A percentile compares a stretch with the other conserved stretches of the same genome.
Conservation (phyloP, 2,329 filamentous ascomycete species). For the Apiospora saccharicola region DNA sequence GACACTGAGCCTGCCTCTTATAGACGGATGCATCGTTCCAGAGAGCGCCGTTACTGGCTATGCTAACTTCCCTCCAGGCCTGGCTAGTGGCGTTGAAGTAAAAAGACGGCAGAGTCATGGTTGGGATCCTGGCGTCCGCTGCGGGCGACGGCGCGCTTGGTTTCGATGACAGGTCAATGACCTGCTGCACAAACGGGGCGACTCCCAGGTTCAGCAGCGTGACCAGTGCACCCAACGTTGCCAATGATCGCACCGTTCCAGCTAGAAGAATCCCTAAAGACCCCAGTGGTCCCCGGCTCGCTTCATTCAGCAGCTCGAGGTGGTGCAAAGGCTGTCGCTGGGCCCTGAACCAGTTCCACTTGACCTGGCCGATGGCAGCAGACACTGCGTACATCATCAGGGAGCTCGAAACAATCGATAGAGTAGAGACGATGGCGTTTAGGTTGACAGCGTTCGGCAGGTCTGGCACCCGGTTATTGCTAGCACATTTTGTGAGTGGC, state of each 20-base stretch:
- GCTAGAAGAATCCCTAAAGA: not conserved
- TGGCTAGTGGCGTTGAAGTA: not conserved
- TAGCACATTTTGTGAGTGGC: not conserved
- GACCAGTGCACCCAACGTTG: not conserved
- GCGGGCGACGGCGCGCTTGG: not conserved
- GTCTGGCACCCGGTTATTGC: not conserved
- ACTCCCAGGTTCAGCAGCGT: not conserved
- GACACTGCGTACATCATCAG: slow-evolving; percentile 24
- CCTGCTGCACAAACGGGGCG: slow-evolving; percentile 25
- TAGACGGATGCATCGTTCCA: slow-evolving; percentile 5
- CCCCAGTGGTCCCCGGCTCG: slow-evolving; percentile 10
- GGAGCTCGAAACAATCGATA: slow-evolving; percentile 16
- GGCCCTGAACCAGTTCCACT: slow-evolving; percentile 26
- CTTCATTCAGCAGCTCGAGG: slow-evolving; percentile 21
- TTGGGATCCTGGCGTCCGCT: not conserved
- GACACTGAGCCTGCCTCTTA: slow-evolving; percentile 13
- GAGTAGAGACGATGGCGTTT: slow-evolving; percentile 15
- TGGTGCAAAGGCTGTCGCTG: slow-evolving; percentile 1
- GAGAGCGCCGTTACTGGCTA: not conserved
- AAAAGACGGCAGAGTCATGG: not conserved
- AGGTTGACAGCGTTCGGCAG: not conserved
- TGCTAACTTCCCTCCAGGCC: not conserved
- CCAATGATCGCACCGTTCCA: not conserved
- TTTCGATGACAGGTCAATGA: slow-evolving; percentile 7
- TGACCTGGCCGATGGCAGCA: slow-evolving; percentile 24